phyloP scores from a whole-genome alignment of 495 filamentous ascomycete genomes.

The Cairneyella variabilis region DNA sequence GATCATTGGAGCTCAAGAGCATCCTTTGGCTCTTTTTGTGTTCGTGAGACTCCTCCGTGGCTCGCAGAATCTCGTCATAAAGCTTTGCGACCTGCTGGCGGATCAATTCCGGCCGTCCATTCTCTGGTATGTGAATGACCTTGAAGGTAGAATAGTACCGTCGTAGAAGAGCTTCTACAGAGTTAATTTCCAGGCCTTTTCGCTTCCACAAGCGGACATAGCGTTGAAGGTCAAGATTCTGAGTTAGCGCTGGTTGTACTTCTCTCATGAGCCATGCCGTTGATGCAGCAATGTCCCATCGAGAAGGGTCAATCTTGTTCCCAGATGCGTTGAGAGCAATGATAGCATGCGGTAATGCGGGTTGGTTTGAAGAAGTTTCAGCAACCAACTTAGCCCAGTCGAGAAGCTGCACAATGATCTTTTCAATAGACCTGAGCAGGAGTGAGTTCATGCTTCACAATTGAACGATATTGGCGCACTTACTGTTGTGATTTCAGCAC shows the following conservation, averaged over 20 bases:
- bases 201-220: not conserved
- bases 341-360: constrained; percentile 41
- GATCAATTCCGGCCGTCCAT: constrained; percentile 15
- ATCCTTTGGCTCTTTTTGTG: constrained; percentile 26
- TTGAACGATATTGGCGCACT: too few species aligned
- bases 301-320: constrained; percentile 20
- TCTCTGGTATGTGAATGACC: constrained; percentile 8
- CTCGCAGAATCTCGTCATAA: constrained; percentile 14
- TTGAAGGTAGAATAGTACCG: not conserved
- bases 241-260: constrained; percentile 27
- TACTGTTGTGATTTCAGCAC: too few species aligned
- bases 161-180: not conserved
- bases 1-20: constrained; percentile 31
- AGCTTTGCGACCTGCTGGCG: constrained; percentile 23
- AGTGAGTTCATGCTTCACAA: too few species aligned
- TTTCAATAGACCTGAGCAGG: too few species aligned
- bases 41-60: constrained; percentile 11
- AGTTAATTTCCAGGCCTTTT: not conserved
- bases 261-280: constrained; percentile 37
- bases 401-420: constrained; percentile 28
- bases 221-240: not conserved
- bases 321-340: constrained; percentile 42
- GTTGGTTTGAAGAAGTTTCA: constrained; percentile 43
- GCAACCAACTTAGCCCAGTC: constrained; percentile 30
- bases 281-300: constrained; percentile 43